Base-by-base conservation (phyloP, 2,329 filamentous ascomycete species). In the Cadophora sp. region DNA sequence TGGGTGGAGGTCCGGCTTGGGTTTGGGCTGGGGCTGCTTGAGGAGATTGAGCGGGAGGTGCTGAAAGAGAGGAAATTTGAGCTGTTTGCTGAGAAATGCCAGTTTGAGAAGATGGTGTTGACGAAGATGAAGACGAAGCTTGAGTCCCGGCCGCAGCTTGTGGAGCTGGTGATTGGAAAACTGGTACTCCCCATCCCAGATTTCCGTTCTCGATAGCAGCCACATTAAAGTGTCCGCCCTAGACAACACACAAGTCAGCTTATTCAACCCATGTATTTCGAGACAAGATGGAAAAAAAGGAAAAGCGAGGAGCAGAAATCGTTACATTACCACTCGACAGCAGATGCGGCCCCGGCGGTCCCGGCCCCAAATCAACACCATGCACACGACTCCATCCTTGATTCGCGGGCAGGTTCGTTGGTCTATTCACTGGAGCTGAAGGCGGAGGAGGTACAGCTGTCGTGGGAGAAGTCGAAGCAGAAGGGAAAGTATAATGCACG, bases 341-440 rank as follows among this genome's bases (percentile, higher is more conserved):
- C n/a, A n/a, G n/a, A n/a, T 34, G 29, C 29, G 56, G 11, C 2
- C 66, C 66, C 7, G 66, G 66, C 24, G 66, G 66, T 31, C 37
- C 31, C 4, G 66, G 61, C 5, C 62, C 66, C 1, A 14, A 24
- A 68, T 68, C 66, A 40, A 19, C 43, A 12, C 48, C 68, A 65
- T 69, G 61, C n/a, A 58, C 19, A 11, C 46, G 31, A 48, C 64
- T 69, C 19, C 26, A 64, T 34, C 68, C 68, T 16, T 46, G 55
- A 24, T 26, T 9, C 11, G 24, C 31, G 31, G n/a, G 46, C 7
- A 34, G 27, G 46, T 55, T 43, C 34, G 22, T n/a, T 31, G 65
- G 48, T 31, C 56, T 40, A 3, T 14, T 43, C 12, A 43, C 40
- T n/a, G n/a, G n/a, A 43, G 14, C 19, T 19, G 14, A 11, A 11